Evolutionary conservation across 495 filamentous ascomycete species (phyloP).

Genomic region (Annulohypoxylon nitens): DNA sequence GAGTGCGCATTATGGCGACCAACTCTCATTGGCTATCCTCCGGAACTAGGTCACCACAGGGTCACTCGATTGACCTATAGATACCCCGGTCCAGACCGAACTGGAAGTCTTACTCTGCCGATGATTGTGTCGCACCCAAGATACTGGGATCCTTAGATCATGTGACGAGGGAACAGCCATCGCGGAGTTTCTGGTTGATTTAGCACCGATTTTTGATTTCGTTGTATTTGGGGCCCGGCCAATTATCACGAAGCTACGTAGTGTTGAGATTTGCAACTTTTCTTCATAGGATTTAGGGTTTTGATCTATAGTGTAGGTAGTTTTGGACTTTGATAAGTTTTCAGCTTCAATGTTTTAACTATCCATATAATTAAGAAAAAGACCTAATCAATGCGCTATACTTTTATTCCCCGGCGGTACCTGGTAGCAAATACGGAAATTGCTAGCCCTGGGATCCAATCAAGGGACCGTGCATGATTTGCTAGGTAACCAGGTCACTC

Average conservation of each 20-base stretch:
- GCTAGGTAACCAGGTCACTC: conserved; percentile 39
- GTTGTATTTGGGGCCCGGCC: conserved; percentile 34
- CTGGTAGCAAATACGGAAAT: conserved; percentile 30
- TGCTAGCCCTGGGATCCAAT: conserved; percentile 28
- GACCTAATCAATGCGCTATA: conserved; percentile 14
- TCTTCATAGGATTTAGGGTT: conserved; percentile 14
- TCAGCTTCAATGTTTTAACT: not conserved
- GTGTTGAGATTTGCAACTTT: conserved; percentile 30
- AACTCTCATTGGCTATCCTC: conserved; percentile 41
- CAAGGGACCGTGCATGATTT: conserved; percentile 37
- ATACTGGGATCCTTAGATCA: conserved; percentile 49
- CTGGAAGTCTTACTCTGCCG: conserved; percentile 44
- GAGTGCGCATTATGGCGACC: conserved; percentile 35
- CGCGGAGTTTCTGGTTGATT: conserved; percentile 30
- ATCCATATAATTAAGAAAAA: conserved; percentile 12
- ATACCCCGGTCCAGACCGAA: conserved; percentile 47
- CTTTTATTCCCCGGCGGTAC: not conserved
- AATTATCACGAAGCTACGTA: conserved; percentile 39
- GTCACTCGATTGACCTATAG: conserved; percentile 46
- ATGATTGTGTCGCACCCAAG: conserved; percentile 48
- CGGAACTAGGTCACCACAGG: conserved; percentile 33
- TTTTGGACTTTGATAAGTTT: not conserved
- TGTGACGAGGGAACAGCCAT: conserved; percentile 45
- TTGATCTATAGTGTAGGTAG: conserved; percentile 16
- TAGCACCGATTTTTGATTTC: conserved; percentile 27